Evolutionary conservation across 2,329 filamentous ascomycete genomes (phyloP).

Genomic region (Anthostomella pinea): DNA sequence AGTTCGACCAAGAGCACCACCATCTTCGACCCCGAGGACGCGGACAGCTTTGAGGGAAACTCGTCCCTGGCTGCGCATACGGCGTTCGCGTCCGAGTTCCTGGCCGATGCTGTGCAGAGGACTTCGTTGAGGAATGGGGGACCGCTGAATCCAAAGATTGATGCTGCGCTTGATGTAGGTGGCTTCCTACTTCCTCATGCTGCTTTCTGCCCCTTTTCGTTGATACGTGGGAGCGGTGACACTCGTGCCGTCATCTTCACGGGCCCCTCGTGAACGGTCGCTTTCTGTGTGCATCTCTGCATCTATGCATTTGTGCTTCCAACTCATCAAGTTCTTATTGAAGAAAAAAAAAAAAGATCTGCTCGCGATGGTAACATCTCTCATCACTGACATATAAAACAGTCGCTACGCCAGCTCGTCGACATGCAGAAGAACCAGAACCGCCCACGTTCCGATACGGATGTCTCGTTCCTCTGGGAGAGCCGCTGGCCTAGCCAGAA

Average conservation of each 20-base stretch:
- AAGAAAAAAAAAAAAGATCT: too few relatives aligned
- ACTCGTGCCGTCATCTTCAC: too few relatives aligned
- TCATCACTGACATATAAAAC: too few relatives aligned
- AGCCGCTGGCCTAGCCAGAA: constrained; percentile 35
- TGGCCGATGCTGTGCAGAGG: constrained; percentile 37
- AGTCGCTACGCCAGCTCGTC: constrained; percentile 51
- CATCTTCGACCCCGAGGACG: constrained; percentile 53
- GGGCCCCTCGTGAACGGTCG: too few relatives aligned
- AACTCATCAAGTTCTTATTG: too few relatives aligned
- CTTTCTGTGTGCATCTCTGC: too few relatives aligned
- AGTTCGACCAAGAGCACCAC: too few relatives aligned
- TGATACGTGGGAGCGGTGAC: too few relatives aligned
- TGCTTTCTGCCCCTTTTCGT: too few relatives aligned
- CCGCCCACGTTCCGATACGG: constrained; percentile 7
- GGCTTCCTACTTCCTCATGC: too few relatives aligned
- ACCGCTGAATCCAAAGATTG: constrained; percentile 45
- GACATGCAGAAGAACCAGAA: constrained; percentile 41
- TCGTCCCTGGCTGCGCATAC: constrained; percentile 46
- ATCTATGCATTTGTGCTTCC: too few relatives aligned
- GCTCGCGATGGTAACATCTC: too few relatives aligned
- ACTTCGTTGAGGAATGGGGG: constrained; percentile 40
- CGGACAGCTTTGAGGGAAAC: constrained; percentile 43
- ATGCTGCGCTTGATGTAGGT: constrained; percentile 50
- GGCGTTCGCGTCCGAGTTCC: constrained; percentile 44
- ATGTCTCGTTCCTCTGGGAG: neutral